These are phyloP conservation scores for Quercus phellos DNA, from an alignment of 331 rosid genomes.

Conservation along the genomic window DNA sequence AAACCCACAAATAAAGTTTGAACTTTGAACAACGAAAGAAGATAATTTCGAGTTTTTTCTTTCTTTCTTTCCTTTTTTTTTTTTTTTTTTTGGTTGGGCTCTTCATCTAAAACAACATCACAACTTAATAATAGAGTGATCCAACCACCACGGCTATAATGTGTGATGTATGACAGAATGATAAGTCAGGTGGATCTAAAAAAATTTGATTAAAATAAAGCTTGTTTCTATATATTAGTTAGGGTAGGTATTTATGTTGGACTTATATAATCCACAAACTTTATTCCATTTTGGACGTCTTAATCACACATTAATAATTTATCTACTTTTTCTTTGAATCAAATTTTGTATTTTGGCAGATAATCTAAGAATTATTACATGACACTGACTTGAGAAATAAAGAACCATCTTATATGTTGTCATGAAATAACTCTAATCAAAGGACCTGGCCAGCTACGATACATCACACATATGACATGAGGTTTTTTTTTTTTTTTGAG, in stretches of 20 bases:
- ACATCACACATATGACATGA: too few relatives aligned
- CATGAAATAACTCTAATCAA: background rate
- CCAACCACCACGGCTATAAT: background rate
- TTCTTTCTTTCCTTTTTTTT: background rate
- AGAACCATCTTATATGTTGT: background rate
- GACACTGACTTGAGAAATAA: background rate
- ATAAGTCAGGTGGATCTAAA: too few relatives aligned
- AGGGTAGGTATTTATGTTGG: background rate
- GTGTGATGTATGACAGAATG: background rate
- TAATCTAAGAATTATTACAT: background rate
- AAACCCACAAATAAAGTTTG: background rate
- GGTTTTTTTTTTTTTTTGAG: too few relatives aligned
- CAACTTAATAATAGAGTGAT: conserved; percentile 7
- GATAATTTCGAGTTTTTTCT: background rate
- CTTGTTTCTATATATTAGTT: background rate
- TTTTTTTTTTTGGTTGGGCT: background rate
- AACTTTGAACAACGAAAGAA: background rate
- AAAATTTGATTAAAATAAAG: background rate
- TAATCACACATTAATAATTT: background rate
- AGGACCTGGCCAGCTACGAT: too few relatives aligned
- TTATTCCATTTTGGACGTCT: conserved; percentile 10
- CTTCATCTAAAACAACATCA: background rate
- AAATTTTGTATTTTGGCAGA: background rate
- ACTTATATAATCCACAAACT: background rate
- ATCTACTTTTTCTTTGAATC: background rate